Evolutionary conservation across 768 basidiomycete genomes (phyloP).

Genomic region (Pleurotus citrinopileatus): DNA sequence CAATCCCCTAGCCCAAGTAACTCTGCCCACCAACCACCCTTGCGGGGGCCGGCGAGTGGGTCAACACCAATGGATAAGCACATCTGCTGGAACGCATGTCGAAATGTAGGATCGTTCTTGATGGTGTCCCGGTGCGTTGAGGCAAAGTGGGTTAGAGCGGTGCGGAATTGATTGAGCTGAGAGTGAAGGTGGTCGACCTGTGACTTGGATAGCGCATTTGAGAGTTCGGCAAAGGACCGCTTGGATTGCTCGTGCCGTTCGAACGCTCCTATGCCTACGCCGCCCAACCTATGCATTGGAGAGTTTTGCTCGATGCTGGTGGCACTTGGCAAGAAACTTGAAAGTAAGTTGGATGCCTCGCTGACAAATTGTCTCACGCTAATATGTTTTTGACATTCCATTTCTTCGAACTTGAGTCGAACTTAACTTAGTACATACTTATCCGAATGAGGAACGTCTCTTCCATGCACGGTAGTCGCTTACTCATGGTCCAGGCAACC

Average conservation of each 20-base stretch:
- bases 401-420: too few species aligned
- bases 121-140: conserved; percentile 82
- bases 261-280: conserved; percentile 86
- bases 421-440: too few species aligned
- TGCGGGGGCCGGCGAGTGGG: conserved; percentile 82
- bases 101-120: conserved; percentile 77
- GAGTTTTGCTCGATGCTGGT: too few species aligned
- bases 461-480: not conserved
- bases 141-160: conserved; percentile 78
- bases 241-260: conserved; percentile 83
- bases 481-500: not conserved
- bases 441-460: not conserved
- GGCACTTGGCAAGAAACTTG: too few species aligned
- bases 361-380: too few species aligned
- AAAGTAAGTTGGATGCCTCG: conserved; percentile 1
- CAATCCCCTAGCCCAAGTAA: conserved; percentile 87
- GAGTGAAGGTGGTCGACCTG: conserved; percentile 79
- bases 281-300: conserved; percentile 69
- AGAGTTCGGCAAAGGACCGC: conserved; percentile 79
- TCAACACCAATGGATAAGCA: conserved; percentile 94
- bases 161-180: conserved; percentile 83
- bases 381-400: too few species aligned
- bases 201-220: conserved; percentile 67
- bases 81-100: conserved; percentile 94
- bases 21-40: conserved; percentile 92